Evolutionary conservation across 306 rosid species (phyloP).

Genomic region (Vachellia pachyceras): DNA sequence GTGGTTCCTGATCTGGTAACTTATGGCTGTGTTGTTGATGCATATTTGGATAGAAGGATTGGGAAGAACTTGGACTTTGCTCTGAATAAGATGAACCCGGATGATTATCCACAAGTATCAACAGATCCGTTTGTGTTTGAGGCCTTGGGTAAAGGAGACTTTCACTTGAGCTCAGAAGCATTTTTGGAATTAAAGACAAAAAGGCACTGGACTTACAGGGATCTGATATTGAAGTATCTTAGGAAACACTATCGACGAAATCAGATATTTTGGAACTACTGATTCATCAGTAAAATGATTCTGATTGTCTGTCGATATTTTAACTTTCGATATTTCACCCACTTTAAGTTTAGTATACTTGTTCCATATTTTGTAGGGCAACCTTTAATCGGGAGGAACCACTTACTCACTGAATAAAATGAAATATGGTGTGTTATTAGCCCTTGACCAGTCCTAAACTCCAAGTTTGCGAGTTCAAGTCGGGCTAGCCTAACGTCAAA

Average conservation of each 20-base stretch:
- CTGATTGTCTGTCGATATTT: not conserved
- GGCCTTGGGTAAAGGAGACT: conserved; percentile 92
- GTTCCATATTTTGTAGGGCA: not conserved
- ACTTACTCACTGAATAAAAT: not conserved
- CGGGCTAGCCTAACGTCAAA: no score
- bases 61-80: conserved; percentile 79
- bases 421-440: not conserved
- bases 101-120: conserved; percentile 54
- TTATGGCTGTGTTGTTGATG: conserved; percentile 89
- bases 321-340: not conserved
- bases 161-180: conserved; percentile 80
- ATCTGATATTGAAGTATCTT: conserved; percentile 56
- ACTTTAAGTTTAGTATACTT: not conserved
- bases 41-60: conserved; percentile 71
- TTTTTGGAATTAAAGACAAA: conserved; percentile 64
- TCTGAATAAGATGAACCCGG: conserved; percentile 62
- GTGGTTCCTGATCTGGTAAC: conserved; percentile 86
- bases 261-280: conserved; percentile 91
- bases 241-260: conserved; percentile 69
- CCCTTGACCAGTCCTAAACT: not conserved
- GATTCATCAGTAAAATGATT: conserved; percentile 19
- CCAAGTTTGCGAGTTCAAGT: no score
- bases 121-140: conserved; percentile 84
- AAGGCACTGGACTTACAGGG: conserved; percentile 67
- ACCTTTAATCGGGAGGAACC: not conserved